Percentiles rank a stretch among this genome's conserved stretches.
Conservation (phyloP, 2,329 filamentous ascomycete species). For the Sphaerulina vaccinii region DNA sequence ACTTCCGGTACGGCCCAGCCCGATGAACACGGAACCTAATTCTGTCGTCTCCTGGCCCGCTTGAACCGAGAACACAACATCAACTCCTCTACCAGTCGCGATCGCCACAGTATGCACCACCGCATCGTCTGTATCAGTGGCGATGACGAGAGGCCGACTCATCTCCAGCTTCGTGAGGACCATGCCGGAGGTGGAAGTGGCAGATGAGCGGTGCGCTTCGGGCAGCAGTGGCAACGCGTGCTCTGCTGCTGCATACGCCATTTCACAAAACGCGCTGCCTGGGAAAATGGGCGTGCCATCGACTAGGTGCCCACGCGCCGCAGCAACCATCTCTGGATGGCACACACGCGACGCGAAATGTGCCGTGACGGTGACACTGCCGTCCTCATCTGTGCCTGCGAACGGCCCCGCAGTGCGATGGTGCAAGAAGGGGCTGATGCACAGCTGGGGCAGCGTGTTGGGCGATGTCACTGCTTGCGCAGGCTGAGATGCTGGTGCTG, state of each 20-base stretch:
- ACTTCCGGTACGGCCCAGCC: too few species aligned
- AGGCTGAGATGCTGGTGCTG: not conserved
- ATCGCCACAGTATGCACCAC: not conserved
- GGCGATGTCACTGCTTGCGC: too few species aligned
- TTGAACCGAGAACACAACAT: too few species aligned
- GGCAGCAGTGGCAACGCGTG: not conserved
- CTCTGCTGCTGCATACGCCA: conserved; percentile 19
- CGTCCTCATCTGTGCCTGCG: not conserved
- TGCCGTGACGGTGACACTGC: too few species aligned
- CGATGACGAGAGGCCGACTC: not conserved
- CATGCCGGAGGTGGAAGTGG: too few species aligned
- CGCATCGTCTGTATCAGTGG: not conserved
- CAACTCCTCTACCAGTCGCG: too few species aligned
- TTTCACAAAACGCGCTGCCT: conserved; percentile 23
- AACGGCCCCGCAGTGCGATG: not conserved
- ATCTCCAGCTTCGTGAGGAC: not conserved
- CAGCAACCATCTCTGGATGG: not conserved
- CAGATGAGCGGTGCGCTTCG: too few species aligned
- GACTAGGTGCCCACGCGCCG: conserved; percentile 34
- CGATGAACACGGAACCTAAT: not conserved
- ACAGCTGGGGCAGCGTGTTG: not conserved
- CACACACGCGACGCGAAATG: not conserved
- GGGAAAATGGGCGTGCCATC: conserved; percentile 21
- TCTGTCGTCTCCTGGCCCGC: not conserved
- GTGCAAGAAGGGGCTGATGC: not conserved